Percentiles rank a stretch among this genome's conserved stretches.
Evolutionary conservation across 352 stramenopile species (phyloP).

Genomic region (Globisporangium alternatum): DNA sequence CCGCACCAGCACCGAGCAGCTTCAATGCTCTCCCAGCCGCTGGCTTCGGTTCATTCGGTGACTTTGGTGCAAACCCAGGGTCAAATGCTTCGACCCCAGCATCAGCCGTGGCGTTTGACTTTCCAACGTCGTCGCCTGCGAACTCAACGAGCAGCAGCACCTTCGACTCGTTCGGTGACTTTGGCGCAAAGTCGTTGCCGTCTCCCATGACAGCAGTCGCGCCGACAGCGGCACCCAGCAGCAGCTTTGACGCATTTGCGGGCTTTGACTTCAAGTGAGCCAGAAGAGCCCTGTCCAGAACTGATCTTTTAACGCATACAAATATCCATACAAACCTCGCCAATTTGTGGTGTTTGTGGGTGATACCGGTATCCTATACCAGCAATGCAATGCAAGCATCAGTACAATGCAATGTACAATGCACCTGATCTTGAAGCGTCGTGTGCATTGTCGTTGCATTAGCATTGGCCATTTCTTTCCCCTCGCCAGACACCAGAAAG

Average conservation of each 20-base stretch:
- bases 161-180: slow-evolving; percentile 24
- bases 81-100: slow-evolving; percentile 4
- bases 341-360: neutral
- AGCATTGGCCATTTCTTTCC: neutral
- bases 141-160: slow-evolving; percentile 21
- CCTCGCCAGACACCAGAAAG: neutral
- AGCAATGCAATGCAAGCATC: no score
- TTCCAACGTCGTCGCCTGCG: neutral
- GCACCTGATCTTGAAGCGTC: slow-evolving; percentile 1
- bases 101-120: neutral
- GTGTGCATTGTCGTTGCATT: neutral
- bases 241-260: slow-evolving; percentile 19
- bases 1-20: neutral
- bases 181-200: slow-evolving; percentile 8
- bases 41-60: slow-evolving; percentile 12
- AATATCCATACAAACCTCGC: neutral
- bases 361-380: no score
- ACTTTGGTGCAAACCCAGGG: slow-evolving; percentile 2
- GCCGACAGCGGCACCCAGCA: neutral
- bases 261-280: slow-evolving; percentile 23
- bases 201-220: neutral
- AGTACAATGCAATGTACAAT: neutral
- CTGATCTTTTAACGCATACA: neutral
- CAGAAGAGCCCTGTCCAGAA: neutral
- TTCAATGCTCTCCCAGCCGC: neutral